Evolutionary conservation across 768 basidiomycete genomes (phyloP).

Genomic region (Lentinula guzmanii): DNA sequence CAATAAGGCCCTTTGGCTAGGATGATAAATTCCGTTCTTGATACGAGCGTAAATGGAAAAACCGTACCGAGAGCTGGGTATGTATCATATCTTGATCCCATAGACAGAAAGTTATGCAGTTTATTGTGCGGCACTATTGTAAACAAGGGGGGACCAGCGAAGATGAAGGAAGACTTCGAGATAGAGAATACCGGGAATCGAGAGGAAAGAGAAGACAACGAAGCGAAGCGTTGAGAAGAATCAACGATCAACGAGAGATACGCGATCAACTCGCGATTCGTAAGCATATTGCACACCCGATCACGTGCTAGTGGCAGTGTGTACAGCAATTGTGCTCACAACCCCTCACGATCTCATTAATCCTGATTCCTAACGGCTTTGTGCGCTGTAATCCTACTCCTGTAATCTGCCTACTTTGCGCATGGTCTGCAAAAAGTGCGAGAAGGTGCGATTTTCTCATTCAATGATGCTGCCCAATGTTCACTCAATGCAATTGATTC

Average conservation of each 20-base stretch:
- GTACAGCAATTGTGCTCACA: background rate
- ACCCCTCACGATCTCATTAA: too few relatives aligned
- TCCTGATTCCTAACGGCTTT: background rate
- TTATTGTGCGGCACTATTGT: constrained; percentile 9
- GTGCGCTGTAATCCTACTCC: background rate
- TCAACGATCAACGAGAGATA: background rate
- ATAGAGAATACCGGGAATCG: background rate
- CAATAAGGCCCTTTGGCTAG: constrained; percentile 47
- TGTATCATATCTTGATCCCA: background rate
- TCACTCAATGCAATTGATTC: background rate
- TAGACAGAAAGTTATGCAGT: constrained; percentile 7
- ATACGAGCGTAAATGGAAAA: constrained; percentile 28
- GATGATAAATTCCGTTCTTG: constrained; percentile 33
- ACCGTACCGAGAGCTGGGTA: constrained; percentile 28
- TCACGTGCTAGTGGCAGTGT: background rate
- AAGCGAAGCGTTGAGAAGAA: background rate
- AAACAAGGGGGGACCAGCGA: background rate
- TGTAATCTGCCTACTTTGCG: background rate
- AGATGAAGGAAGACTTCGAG: background rate
- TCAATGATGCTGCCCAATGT: background rate
- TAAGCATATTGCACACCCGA: background rate
- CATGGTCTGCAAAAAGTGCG: constrained; percentile 91
- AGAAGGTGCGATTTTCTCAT: constrained; percentile 38
- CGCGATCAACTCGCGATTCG: background rate
- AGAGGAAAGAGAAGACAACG: background rate